These are phyloP conservation scores for Amanita pseudoporphyria DNA, from an alignment of 768 basidiomycete species.

Conservation along the genomic window DNA sequence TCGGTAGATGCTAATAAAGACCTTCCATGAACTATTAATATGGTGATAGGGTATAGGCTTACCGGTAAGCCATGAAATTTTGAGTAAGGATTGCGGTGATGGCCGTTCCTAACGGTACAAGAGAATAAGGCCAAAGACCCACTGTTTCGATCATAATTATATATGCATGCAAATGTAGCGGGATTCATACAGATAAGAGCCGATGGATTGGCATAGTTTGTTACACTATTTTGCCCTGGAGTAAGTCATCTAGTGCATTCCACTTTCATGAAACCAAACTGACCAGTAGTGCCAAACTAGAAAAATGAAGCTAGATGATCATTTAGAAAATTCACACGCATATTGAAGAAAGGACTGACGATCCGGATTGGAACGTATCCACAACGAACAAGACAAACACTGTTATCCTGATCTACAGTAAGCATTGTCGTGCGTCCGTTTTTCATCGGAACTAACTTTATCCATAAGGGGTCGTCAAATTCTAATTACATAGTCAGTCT, in stretches of 20 bases:
- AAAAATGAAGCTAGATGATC: background rate
- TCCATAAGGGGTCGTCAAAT: background rate
- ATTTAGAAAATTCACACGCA: background rate
- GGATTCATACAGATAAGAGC: background rate
- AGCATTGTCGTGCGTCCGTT: background rate
- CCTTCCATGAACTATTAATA: background rate
- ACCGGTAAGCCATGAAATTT: constrained; percentile 12
- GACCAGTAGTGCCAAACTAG: background rate
- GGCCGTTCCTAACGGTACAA: constrained; percentile 10
- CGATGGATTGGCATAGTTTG: background rate
- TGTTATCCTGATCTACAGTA: background rate
- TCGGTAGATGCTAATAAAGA: constrained; percentile 9
- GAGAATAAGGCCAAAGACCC: constrained; percentile 9
- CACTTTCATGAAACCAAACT: background rate
- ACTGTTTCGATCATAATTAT: background rate
- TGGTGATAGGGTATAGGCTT: background rate
- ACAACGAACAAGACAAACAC: background rate
- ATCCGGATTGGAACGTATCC: constrained; percentile 4
- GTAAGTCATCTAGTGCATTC: background rate
- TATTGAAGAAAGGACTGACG: background rate
- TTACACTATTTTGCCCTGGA: background rate
- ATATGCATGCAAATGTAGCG: background rate
- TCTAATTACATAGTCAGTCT: background rate
- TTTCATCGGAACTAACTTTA: background rate
- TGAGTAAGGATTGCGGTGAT: constrained; percentile 12